Base-by-base conservation (phyloP, 257 asterid species). In the Parsonsia alboflavescens region DNA sequence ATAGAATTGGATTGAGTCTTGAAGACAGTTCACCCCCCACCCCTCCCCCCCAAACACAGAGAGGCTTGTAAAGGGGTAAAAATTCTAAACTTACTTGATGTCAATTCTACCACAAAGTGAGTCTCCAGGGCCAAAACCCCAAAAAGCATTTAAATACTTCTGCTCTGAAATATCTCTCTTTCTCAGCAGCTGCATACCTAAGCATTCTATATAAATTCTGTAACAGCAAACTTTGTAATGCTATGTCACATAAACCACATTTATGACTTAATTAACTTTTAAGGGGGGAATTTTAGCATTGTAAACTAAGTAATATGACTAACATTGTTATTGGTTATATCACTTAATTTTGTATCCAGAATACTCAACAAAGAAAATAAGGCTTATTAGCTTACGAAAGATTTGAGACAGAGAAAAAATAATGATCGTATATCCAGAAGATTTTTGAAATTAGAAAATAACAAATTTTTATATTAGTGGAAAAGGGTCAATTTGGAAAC, bases 111-210 rank as follows among this genome's bases (percentile, higher is more conserved):
- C 75, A 86, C 96, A 76, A 95, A 95, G 79, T 94, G 99, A 89
- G 1, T 92, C 94, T 70, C 92, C 99, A 1, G 99, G 89, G 75
- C 99, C 99, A 86, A 90, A 94, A n/a, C 99, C 99, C 64, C 92
- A 97, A 82, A 94, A 94, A 75, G 99, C 99, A 80, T 94, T 94
- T 16, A 98, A 81, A 76, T 94, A 94, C 80, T 90, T 90, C 81
- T 94, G 98, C 65, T 90, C 98, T 0, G 97, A 98, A 52, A 94
- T 67, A 77, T 94, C 96, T 74, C 99, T 86, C 82, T 94, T 81
- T 91, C 99, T 89, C 88, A 94, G 79, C 15, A 94, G 82, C 89
- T 89, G 86, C 99, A 94, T 94, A 62, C 99, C 99, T 70, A 94
- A 81, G 70, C 93, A 87, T 79, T 92, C 99, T 0, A 98, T 94